These are phyloP conservation scores for Aspergillus ochraceus DNA, from an alignment of 2,329 filamentous ascomycete genomes.

Conservation along the genomic window DNA sequence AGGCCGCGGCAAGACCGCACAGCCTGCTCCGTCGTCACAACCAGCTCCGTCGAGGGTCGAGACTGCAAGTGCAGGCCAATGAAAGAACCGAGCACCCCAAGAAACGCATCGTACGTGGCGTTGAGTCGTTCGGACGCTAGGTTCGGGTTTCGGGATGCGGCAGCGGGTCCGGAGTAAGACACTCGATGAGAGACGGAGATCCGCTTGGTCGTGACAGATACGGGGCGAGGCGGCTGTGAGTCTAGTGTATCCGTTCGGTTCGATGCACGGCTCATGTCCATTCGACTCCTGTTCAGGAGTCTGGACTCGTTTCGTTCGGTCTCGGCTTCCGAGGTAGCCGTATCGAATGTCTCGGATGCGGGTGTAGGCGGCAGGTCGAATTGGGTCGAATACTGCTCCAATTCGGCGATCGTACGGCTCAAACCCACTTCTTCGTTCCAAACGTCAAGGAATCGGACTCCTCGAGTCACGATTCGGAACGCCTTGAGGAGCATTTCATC, in stretches of 20 bases:
- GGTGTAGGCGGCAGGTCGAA: slow-evolving; percentile 38
- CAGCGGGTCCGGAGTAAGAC: slow-evolving; percentile 70
- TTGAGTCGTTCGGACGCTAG: slow-evolving; percentile 82
- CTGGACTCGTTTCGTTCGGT: slow-evolving; percentile 34
- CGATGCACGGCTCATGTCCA: slow-evolving; percentile 29
- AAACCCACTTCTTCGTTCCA: slow-evolving; percentile 63
- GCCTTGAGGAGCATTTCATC: slow-evolving; percentile 93
- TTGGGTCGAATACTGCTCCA: slow-evolving; percentile 32
- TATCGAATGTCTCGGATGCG: slow-evolving; percentile 39
- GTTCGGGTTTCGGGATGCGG: slow-evolving; percentile 64
- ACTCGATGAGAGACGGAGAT: slow-evolving; percentile 68
- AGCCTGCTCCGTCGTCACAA: slow-evolving; percentile 78
- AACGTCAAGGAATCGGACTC: slow-evolving; percentile 84
- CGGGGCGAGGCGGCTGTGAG: slow-evolving; percentile 27
- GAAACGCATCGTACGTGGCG: slow-evolving; percentile 78
- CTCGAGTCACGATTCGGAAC: slow-evolving; percentile 90
- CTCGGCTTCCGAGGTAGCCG: slow-evolving; percentile 23
- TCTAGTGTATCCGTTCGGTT: slow-evolving; percentile 28
- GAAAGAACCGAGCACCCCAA: slow-evolving; percentile 89
- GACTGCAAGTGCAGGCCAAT: slow-evolving; percentile 92
- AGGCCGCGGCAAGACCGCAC: slow-evolving; percentile 78
- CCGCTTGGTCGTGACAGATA: slow-evolving; percentile 46
- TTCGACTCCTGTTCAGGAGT: slow-evolving; percentile 33
- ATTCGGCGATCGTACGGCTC: slow-evolving; percentile 41
- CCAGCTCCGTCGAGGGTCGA: slow-evolving; percentile 81